Evolutionary conservation across 441 rosid genomes (phyloP).

Genomic region (Erodium texanum): DNA sequence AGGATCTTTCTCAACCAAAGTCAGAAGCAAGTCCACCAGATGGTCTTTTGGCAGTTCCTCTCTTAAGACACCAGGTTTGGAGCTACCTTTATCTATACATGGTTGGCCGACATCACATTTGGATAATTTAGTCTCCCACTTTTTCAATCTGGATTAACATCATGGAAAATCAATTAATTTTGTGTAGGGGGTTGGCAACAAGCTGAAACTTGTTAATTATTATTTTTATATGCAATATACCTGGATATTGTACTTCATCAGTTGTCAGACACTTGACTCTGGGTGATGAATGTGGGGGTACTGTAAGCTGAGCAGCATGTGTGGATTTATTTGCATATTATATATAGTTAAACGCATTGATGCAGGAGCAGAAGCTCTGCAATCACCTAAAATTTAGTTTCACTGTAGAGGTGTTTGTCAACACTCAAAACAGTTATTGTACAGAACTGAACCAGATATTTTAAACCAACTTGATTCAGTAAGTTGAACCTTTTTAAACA

Average conservation of each 20-base stretch:
- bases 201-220: neutral
- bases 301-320: neutral
- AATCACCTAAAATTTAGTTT: neutral
- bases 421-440: neutral
- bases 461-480: neutral
- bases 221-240: neutral
- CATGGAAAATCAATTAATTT: neutral
- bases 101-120: neutral
- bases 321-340: neutral
- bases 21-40: conserved; percentile 77
- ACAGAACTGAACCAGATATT: neutral
- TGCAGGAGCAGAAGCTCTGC: neutral
- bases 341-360: neutral
- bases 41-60: conserved; percentile 75
- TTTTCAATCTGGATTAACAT: neutral
- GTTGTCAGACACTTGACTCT: neutral
- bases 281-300: conserved; percentile 2
- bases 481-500: neutral
- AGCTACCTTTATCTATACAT: conserved; percentile 9
- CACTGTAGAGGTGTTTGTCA: neutral
- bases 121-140: neutral
- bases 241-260: neutral
- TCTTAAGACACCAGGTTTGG: conserved; percentile 87
- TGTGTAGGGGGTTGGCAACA: neutral
- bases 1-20: conserved; percentile 77